Evolutionary conservation across 768 basidiomycete species (phyloP).

Genomic region (Suillus subluteus): DNA sequence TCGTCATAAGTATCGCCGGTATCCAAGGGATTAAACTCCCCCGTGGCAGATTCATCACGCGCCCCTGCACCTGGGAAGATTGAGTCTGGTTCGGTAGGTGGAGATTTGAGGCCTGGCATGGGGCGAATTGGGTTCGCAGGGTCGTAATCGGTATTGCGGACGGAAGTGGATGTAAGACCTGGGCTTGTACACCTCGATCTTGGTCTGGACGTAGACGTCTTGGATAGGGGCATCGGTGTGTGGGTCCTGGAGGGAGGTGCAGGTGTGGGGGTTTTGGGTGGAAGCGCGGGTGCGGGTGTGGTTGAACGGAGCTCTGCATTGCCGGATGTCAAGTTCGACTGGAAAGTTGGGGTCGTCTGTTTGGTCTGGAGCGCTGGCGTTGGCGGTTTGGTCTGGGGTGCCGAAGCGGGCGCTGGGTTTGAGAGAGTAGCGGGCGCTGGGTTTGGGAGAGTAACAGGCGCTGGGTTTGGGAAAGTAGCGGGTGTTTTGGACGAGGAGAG

Average conservation of each 20-base stretch:
- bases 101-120: constrained; percentile 7
- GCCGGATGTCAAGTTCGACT: background rate
- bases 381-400: background rate
- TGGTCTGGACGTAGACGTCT: background rate
- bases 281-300: background rate
- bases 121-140: constrained; percentile 4
- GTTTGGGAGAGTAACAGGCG: too few relatives aligned
- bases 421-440: too few relatives aligned
- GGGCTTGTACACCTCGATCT: background rate
- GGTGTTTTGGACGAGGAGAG: background rate
- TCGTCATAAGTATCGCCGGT: constrained; percentile 11
- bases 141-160: constrained; percentile 4
- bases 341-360: background rate
- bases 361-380: background rate
- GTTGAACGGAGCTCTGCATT: background rate
- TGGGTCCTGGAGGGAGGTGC: background rate
- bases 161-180: constrained; percentile 12
- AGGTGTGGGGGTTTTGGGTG: background rate
- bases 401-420: too few relatives aligned
- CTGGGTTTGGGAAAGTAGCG: background rate
- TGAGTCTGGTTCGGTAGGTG: background rate
- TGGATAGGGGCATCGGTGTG: background rate
- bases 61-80: background rate
- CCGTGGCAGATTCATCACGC: constrained; percentile 5
- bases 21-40: constrained; percentile 12